A percentile compares a stretch with the other conserved stretches of the same genome.
Conservation (phyloP, 1,284 basidiomycete species). For the Anthracocystis walkeri region DNA sequence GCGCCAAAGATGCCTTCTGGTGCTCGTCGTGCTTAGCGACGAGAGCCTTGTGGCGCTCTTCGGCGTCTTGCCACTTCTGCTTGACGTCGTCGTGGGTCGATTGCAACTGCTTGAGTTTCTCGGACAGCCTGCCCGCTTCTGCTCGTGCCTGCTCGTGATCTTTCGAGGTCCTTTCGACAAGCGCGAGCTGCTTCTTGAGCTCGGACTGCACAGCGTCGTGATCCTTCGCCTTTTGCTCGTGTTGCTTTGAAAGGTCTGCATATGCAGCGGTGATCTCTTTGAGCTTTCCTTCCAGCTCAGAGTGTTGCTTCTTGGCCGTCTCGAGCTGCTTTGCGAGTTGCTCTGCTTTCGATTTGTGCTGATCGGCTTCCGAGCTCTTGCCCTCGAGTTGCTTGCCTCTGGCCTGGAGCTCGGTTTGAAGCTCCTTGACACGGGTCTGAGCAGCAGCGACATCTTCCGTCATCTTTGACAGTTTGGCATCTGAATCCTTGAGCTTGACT, state of each 20-base stretch:
- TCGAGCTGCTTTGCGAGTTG: constrained; percentile 31
- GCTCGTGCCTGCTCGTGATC: constrained; percentile 21
- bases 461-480: constrained; percentile 8
- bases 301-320: constrained; percentile 12
- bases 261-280: constrained; percentile 20
- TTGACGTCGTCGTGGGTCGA: constrained; percentile 23
- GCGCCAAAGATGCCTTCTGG: constrained; percentile 10
- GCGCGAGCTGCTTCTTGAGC: constrained; percentile 28
- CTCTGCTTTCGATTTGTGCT: constrained; percentile 16
- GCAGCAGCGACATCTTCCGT: neutral
- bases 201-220: constrained; percentile 24
- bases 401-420: constrained; percentile 12
- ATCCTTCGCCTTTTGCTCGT: constrained; percentile 26
- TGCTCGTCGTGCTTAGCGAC: constrained; percentile 22
- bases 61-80: constrained; percentile 16
- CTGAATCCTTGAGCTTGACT: constrained; percentile 12
- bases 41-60: constrained; percentile 17
- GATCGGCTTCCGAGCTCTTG: constrained; percentile 13
- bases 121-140: constrained; percentile 19
- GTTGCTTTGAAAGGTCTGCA: constrained; percentile 22
- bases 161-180: constrained; percentile 15
- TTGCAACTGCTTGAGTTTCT: constrained; percentile 17
- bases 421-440: constrained; percentile 11
- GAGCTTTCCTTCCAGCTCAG: constrained; percentile 20
- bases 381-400: constrained; percentile 11